Evolutionary conservation across 208 protist species (phyloP), one percentile per base, ranked within the genome.

Genomic region (Wallacemonas rigidus): DNA sequence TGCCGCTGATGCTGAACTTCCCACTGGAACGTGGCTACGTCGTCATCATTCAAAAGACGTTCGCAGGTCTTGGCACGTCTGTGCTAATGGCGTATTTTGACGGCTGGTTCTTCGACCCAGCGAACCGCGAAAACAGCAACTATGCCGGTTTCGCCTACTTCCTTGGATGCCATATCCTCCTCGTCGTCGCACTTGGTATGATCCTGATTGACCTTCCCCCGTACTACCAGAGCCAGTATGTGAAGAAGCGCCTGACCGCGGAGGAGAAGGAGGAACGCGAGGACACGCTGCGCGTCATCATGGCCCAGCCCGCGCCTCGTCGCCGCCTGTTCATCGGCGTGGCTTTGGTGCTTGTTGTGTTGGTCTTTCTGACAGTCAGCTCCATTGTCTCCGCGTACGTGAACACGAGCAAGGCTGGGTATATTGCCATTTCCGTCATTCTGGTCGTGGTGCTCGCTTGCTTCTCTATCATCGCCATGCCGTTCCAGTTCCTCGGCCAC

Each of bases 1-100:
- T 95, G 85, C 79, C 90, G 67, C 80, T 92, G n/a, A 91, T 95
- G 85, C 70, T 87, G 26, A 88, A 93, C 80, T 95, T 93, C 64
- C 90, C 90, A 11, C 63, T 89, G 41, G 84, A 92, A 48, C 77
- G 86, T 4, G 90, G 90, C 38, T 90, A 84, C 71, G 81, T 93
- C 60, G 83, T 95, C 38, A 81, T 92, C 54, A 88, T 93, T 58
- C 81, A 90, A 64, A 95, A 95, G 74, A 93, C 90, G 12, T 92
- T 93, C 62, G 82, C 82, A 15, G 90, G 90, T 15, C 82, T 95
- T 39, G 90, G 90, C 36, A 88, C 87, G n/a, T 82, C 85, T 7
- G 79, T 95, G 45, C 71, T 93, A 35, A 88, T 91, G 83, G 80
- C 79, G 15, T 93, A 91, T 80, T 93, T 91, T 74, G 91, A 91